Evolutionary conservation across 148 eudicot genomes (phyloP).

Genomic region (Dysphania ambrosioides): DNA sequence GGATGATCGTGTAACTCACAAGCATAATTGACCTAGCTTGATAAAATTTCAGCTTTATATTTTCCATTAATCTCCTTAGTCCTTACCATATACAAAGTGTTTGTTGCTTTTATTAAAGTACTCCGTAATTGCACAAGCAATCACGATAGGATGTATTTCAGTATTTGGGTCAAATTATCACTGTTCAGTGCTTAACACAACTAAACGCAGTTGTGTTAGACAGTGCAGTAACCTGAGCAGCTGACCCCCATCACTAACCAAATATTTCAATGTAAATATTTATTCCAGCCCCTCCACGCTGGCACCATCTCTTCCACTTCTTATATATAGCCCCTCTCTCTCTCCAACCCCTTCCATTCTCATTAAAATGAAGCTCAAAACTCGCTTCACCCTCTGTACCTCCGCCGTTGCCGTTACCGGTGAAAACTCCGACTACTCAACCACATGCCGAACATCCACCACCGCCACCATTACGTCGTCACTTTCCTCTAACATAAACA

Average conservation of each 20-base stretch:
- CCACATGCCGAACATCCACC: conserved; percentile 6
- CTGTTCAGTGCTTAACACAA: too few relatives aligned
- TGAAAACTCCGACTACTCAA: neutral
- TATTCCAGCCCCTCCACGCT: conserved; percentile 23
- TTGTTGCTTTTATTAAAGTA: too few relatives aligned
- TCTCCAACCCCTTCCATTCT: neutral
- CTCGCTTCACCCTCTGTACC: conserved; percentile 29
- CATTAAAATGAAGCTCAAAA: conserved; percentile 31
- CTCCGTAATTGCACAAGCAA: too few relatives aligned
- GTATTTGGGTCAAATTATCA: too few relatives aligned
- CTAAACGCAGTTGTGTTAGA: too few relatives aligned
- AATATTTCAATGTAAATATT: conserved; percentile 11
- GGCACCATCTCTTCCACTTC: neutral
- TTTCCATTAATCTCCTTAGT: too few relatives aligned
- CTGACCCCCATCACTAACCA: neutral
- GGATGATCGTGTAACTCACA: too few relatives aligned
- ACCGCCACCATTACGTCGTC: conserved; percentile 16
- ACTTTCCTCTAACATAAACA: neutral
- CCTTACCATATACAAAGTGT: too few relatives aligned
- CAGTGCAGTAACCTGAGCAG: too few relatives aligned
- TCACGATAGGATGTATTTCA: too few relatives aligned
- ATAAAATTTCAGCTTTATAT: too few relatives aligned
- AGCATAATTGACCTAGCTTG: too few relatives aligned
- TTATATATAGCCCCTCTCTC: neutral
- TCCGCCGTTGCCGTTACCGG: conserved; percentile 32